These are phyloP conservation scores for Solanum hybrid DNA, from an alignment of 305 asterid species.

Conservation along the genomic window DNA sequence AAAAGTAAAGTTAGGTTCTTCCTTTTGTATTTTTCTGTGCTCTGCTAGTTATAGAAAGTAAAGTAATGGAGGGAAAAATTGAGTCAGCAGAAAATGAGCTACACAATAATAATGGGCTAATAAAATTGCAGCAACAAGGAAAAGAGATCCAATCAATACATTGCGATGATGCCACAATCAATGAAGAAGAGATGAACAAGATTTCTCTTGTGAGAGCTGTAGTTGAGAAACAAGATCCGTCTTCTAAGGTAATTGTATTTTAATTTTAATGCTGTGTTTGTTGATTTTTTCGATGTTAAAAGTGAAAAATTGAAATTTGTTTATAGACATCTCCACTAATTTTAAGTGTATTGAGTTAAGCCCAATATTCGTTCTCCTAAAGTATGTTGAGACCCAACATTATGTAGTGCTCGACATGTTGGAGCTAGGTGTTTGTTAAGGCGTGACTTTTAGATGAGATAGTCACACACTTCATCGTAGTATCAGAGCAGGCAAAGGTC, in stretches of 20 bases:
- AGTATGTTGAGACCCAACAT: not conserved
- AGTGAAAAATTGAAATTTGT: not conserved
- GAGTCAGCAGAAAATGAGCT: not conserved
- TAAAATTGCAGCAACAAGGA: not conserved
- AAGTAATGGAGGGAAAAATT: not conserved
- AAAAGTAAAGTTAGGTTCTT: not conserved
- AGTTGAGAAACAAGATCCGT: slow-evolving; percentile 29
- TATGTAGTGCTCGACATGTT: not conserved
- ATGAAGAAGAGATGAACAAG: slow-evolving; percentile 33
- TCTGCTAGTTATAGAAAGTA: not conserved
- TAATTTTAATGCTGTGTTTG: not conserved
- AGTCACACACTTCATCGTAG: accelerated
- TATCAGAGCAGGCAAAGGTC: not conserved
- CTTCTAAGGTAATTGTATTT: slow-evolving; percentile 37
- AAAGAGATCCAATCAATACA: not conserved
- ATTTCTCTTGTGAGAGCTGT: slow-evolving; percentile 34
- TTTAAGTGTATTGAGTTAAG: not conserved
- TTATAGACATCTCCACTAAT: not conserved
- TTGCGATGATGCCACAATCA: slow-evolving; percentile 1
- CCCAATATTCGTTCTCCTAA: not conserved
- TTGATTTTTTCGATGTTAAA: not conserved
- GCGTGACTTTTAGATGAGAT: not conserved
- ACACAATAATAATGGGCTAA: not conserved
- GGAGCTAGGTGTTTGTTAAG: not conserved
- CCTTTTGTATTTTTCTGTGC: not conserved